Percentiles rank a stretch among this genome's conserved stretches.
Evolutionary conservation across 257 asterid genomes (phyloP).

Genomic region (Capsicum chinense): DNA sequence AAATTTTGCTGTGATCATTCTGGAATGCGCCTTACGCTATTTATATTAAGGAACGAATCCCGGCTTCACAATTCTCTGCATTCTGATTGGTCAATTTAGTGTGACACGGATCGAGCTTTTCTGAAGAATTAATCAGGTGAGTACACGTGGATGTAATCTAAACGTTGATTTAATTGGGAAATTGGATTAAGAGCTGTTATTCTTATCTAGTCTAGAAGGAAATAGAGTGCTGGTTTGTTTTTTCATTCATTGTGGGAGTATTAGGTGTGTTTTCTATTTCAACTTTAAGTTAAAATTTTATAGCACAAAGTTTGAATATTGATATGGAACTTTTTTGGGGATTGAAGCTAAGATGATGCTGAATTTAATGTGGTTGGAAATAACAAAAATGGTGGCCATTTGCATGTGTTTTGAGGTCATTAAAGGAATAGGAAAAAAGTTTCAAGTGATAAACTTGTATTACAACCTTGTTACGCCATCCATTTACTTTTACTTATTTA

Average conservation of each 20-base stretch:
- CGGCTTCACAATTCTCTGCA: background rate
- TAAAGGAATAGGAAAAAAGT: background rate
- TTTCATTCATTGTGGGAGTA: slow-evolving; percentile 4
- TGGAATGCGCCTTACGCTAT: slow-evolving; percentile 10
- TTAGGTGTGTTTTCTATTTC: slow-evolving; percentile 52
- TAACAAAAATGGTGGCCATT: slow-evolving; percentile 29
- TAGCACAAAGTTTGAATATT: slow-evolving; percentile 19
- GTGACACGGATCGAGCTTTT: slow-evolving; percentile 38
- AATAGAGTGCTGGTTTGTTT: slow-evolving; percentile 4
- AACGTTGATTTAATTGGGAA: slow-evolving; percentile 39
- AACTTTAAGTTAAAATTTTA: slow-evolving; percentile 20
- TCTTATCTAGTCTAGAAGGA: slow-evolving; percentile 43
- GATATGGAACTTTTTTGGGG: background rate
- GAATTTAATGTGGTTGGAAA: slow-evolving; percentile 47
- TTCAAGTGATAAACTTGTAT: background rate
- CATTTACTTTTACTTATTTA: no score
- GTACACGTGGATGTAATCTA: slow-evolving; percentile 38
- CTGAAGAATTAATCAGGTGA: background rate
- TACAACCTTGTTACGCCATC: background rate
- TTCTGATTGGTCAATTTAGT: slow-evolving; percentile 47
- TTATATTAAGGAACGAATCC: slow-evolving; percentile 46
- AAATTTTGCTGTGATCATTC: background rate
- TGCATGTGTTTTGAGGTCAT: slow-evolving; percentile 20
- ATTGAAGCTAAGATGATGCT: slow-evolving; percentile 30
- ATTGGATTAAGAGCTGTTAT: slow-evolving; percentile 44